Base-by-base conservation (phyloP, 2,329 filamentous ascomycete genomes). In the Pleoardoris graminearum region DNA sequence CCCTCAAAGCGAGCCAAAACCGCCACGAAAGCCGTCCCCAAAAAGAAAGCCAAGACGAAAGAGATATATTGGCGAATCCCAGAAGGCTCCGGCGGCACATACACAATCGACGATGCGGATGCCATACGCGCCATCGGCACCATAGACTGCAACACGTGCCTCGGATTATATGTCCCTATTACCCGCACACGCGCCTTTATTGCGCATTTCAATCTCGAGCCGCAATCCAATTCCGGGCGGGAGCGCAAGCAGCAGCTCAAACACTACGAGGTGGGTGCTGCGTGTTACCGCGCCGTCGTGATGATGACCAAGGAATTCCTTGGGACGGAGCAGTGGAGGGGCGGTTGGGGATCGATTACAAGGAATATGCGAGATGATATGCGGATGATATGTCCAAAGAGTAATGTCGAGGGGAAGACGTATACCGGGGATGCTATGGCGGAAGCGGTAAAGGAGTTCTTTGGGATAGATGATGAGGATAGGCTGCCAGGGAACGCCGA, bases 261-360 rank as follows among this genome's bases (percentile, higher is more conserved):
- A 4, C 29, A 42, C 14, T 42, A 42, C 23, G 39, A 17, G n/a
- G 39, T 42, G n/a, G 23, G 23, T 3, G 14, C 23, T n/a, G 39
- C 12, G 17, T 42, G 39, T 14, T 42, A 42, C 23, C 39, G 39
- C 39, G 23, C 39, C 17, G 23, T 42, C 3, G 39, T 42, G 8
- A 42, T 42, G 39, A 27, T 30, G n/a, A 42, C 39, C 6, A 42
- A 42, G 39, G 39, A 42, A 12, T 42, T 42, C 16, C 7, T 42
- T 7, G 12, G 2, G 3, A n/a, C 16, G 7, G 39, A 14, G 39
- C 39, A 42, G n/a, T 42, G 39, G 25, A 29, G 22, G 3, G 39
- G 39, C 6, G 16, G 39, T 4, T 42, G 39, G 39, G 39, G 39
- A 4, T 4, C 25, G 4, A 17, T 19, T 1, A 42, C 39, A 4